Percentiles rank a stretch among this genome's conserved stretches.
Conservation (phyloP, 495 filamentous ascomycete species). For the Lasiosphaeriaceae sp. region DNA sequence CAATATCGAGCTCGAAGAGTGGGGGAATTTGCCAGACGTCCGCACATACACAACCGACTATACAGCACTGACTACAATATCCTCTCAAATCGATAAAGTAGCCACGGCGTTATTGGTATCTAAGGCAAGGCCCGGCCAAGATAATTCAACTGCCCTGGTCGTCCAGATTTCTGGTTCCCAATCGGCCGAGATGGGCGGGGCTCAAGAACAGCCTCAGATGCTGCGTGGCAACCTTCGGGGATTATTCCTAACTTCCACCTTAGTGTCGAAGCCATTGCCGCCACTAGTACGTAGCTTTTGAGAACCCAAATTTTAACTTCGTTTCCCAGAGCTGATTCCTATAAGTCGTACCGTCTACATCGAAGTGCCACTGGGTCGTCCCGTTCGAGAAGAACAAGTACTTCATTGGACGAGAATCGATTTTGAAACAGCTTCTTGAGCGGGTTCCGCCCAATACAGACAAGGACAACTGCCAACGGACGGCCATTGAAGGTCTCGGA, state of each 20-base stretch:
- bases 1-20: constrained; percentile 10
- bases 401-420: constrained; percentile 40
- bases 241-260: not conserved
- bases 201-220: not conserved
- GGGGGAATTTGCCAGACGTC: constrained; percentile 10
- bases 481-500: constrained; percentile 45
- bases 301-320: not conserved
- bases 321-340: not conserved
- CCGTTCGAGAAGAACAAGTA: constrained; percentile 30
- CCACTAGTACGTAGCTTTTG: not conserved
- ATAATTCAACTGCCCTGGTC: too few species aligned
- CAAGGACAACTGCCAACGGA: constrained; percentile 29
- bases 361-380: constrained; percentile 7
- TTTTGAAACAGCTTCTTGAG: constrained; percentile 30
- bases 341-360: not conserved
- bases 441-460: constrained; percentile 17
- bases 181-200: too few species aligned
- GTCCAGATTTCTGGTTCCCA: too few species aligned
- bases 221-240: not conserved
- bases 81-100: too few species aligned
- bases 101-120: too few species aligned
- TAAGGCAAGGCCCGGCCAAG: too few species aligned
- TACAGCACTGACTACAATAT: too few species aligned
- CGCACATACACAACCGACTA: constrained; percentile 11
- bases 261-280: not conserved